Percentiles rank a stretch among this genome's conserved stretches.
Conservation (phyloP, 176 grass and related monocot species). For the Oryza glaberrima region DNA sequence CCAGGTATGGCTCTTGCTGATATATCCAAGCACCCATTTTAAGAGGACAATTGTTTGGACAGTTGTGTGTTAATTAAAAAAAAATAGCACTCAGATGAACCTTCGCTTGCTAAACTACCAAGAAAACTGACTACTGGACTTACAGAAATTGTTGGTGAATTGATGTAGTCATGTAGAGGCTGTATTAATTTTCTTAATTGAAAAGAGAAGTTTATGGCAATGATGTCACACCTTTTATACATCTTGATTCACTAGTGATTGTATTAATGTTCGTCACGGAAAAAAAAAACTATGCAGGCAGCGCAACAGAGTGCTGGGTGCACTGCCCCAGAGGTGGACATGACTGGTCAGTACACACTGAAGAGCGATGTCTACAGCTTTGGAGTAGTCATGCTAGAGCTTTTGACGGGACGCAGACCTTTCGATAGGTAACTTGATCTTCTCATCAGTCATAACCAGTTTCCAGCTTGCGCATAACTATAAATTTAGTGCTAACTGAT, state of each 20-base stretch:
- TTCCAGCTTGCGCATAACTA: not conserved
- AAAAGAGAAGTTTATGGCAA: not conserved
- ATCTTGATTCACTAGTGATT: conserved; percentile 11
- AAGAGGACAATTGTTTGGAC: conserved; percentile 2
- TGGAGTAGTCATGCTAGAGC: conserved; percentile 96
- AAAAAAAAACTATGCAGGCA: conserved; percentile 59
- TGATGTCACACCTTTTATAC: conserved; percentile 5
- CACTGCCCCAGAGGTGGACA: conserved; percentile 80
- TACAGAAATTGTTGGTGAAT: not conserved
- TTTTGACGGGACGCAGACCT: conserved; percentile 83
- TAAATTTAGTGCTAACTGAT: conserved; percentile 10
- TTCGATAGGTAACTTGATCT: conserved; percentile 68
- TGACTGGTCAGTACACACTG: conserved; percentile 80
- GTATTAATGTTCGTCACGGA: not conserved
- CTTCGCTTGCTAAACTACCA: conserved; percentile 14
- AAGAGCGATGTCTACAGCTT: conserved; percentile 98
- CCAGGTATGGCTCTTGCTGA: conserved; percentile 56
- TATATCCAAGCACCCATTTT: conserved; percentile 26
- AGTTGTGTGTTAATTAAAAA: conserved; percentile 19
- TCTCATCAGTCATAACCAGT: not conserved
- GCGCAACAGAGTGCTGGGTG: conserved; percentile 71
- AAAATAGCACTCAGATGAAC: conserved; percentile 9
- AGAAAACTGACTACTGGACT: conserved; percentile 3
- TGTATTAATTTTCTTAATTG: too few relatives aligned
- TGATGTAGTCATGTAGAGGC: too few relatives aligned